Base-by-base conservation (phyloP, 257 asterid species). In the Fraxinus americana region DNA sequence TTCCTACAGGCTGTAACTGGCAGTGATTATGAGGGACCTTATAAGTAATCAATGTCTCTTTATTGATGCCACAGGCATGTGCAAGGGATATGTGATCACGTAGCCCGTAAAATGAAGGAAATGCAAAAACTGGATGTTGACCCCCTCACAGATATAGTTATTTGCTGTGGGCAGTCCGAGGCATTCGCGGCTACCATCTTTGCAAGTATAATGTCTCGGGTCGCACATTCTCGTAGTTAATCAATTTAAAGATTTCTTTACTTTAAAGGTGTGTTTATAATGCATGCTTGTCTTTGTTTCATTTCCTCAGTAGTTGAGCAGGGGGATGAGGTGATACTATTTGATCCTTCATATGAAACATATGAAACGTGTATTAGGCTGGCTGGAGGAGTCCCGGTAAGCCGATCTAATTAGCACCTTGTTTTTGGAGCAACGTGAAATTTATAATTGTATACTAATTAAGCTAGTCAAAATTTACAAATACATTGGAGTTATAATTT, bases 351-450 rank as follows among this genome's bases (percentile, higher is more conserved):
- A 2, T 94, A 85, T 48, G 98, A 94, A 82, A 91, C 98, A 0
- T 94, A 94, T 43, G 97, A 88, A 52, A 87, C 92, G 14, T 92
- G 98, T 78, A 91, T 94, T 79, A 87, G 85, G 83, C 90, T 94
- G 80, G 97, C 96, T 27, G 98, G 98, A 81, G 98, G 97, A 82
- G 84, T 92, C 21, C 98, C 98, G 0, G 98, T 94, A 80, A 86
- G 97, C 79, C 77, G 54, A 35, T 72, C 73, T 34, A 17, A 11
- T 69, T 25, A 12, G 52, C 73, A 66, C 25, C 29, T 34, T 7
- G 11, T 41, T 5, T 41, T 29, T 35, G n/a, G 66, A 21, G 61
- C 65, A 25, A 10, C 69, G 12, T 23, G 35, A 25, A 25, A 63
- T 63, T 23, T 12, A 61, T 61, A 61, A 29, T 59, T 23, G 34